These are phyloP conservation scores for Naegleria fowleri DNA, from an alignment of 208 protist genomes.

Conservation along the genomic window DNA sequence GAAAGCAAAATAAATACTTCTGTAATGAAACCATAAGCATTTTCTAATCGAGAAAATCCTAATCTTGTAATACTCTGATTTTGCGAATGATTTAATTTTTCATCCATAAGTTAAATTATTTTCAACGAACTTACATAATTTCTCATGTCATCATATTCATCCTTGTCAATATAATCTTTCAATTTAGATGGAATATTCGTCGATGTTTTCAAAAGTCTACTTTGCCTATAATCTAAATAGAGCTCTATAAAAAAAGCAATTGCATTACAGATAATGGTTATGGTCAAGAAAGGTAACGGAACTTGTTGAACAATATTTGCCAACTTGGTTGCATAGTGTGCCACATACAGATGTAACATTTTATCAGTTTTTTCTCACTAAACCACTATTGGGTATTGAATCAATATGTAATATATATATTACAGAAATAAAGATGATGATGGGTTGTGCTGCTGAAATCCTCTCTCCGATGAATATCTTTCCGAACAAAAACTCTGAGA, in stretches of 20 bases:
- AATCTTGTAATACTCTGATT: slow-evolving; percentile 1
- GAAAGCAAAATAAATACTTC: not conserved
- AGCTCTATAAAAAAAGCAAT: not conserved
- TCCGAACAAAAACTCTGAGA: too few species aligned
- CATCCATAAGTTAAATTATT: not conserved
- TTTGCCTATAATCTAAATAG: not conserved
- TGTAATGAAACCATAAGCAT: slow-evolving; percentile 6
- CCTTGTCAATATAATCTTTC: not conserved
- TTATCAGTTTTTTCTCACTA: too few species aligned
- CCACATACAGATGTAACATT: not conserved
- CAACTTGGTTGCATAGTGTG: not conserved
- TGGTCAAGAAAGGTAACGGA: not conserved
- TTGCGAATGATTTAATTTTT: not conserved
- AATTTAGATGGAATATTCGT: not conserved
- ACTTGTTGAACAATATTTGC: not conserved
- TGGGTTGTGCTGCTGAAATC: too few species aligned
- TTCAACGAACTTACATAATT: not conserved
- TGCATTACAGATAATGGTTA: not conserved
- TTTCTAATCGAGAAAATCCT: slow-evolving; percentile 22
- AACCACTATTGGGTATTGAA: too few species aligned
- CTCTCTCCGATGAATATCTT: too few species aligned
- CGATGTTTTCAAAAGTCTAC: not conserved
- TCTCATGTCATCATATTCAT: slow-evolving; percentile 7
- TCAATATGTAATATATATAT: too few species aligned
- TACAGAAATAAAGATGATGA: too few species aligned